phyloP scores from a whole-genome alignment of 2,329 filamentous ascomycete species.

The Teratosphaeria destructans region DNA sequence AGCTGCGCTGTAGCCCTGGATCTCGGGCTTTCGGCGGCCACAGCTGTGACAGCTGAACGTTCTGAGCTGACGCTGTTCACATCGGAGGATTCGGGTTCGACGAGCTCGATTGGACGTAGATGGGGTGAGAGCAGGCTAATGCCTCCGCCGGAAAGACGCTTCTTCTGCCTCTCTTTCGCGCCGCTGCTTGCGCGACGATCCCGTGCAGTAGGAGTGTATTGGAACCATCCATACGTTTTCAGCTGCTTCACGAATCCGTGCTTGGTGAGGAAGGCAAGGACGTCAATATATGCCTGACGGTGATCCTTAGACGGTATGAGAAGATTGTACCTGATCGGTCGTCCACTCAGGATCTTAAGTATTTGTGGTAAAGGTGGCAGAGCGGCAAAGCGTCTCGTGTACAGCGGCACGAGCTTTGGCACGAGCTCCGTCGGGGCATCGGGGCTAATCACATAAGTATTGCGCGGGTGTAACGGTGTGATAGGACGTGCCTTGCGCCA shows the following conservation, averaged over 20 bases:
- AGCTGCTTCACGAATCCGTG: constrained; percentile 91
- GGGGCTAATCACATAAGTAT: constrained; percentile 84
- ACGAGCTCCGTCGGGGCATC: constrained; percentile 72
- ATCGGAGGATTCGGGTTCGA: constrained; percentile 8
- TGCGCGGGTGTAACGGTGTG: constrained; percentile 76
- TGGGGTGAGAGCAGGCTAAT: constrained; percentile 16
- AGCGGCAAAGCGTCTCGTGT: constrained; percentile 70
- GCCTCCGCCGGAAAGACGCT: constrained; percentile 1
- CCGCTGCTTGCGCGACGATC: background rate
- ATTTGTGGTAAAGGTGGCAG: constrained; percentile 77
- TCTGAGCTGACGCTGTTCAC: constrained; percentile 16
- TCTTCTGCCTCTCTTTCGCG: background rate
- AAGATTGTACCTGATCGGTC: constrained; percentile 70
- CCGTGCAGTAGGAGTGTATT: background rate
- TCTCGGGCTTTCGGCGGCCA: background rate
- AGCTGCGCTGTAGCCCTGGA: background rate
- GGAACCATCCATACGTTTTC: constrained; percentile 78
- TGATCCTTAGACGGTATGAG: constrained; percentile 83
- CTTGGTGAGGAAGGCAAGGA: constrained; percentile 86
- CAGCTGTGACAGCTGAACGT: constrained; percentile 13
- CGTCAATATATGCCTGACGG: constrained; percentile 75
- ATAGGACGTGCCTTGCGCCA: constrained; percentile 91
- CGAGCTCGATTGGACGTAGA: constrained; percentile 12
- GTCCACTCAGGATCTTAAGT: constrained; percentile 69
- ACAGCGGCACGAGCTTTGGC: constrained; percentile 57